Evolutionary conservation across 2,329 filamentous ascomycete genomes (phyloP).

Genomic region (Teratosphaeria zuluensis): DNA sequence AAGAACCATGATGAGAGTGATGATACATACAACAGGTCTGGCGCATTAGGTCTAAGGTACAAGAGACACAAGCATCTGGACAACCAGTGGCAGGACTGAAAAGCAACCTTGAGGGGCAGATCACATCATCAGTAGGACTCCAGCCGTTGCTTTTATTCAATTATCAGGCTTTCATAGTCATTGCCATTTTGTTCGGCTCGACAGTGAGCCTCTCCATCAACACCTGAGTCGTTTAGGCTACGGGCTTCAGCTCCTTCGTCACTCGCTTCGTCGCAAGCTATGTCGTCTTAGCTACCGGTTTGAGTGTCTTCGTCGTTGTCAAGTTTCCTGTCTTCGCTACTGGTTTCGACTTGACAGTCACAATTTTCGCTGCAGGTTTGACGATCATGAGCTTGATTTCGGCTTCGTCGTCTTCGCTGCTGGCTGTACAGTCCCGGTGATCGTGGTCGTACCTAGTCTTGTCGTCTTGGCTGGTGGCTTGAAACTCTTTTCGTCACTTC

Average conservation of each 20-base stretch:
- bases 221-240: neutral
- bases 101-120: no score
- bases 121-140: neutral
- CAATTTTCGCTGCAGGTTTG: neutral
- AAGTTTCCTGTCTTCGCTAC: neutral
- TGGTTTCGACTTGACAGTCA: neutral
- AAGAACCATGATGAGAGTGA: neutral
- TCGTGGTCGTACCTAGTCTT: neutral
- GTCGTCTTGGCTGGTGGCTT: neutral
- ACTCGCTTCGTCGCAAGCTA: neutral
- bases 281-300: neutral
- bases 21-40: neutral
- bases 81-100: neutral
- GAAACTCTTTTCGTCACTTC: neutral
- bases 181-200: neutral
- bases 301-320: neutral
- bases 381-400: neutral
- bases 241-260: neutral
- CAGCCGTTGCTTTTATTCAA: neutral
- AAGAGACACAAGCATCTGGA: neutral
- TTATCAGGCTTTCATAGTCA: neutral
- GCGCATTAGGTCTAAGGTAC: neutral
- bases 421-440: neutral
- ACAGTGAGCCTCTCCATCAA: neutral
- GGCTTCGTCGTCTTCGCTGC: neutral